Conservation (phyloP, 805 yeast genomes). For the Torulaspora delbrueckii region DNA sequence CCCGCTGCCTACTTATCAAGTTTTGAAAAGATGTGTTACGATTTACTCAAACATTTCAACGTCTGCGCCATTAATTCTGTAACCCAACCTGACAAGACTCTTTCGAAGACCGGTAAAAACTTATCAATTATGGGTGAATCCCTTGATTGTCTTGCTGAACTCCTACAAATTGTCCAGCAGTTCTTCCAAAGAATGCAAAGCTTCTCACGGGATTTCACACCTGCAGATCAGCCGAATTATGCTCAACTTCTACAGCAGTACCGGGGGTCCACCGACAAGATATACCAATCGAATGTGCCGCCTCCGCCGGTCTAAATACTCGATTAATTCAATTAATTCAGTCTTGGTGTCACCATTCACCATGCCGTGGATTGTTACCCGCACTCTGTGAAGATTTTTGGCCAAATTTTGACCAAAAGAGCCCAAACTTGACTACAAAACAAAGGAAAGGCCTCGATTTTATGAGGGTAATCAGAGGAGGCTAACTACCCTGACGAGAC, state of each 20-base stretch:
- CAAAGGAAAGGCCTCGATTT: background rate
- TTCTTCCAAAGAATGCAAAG: slow-evolving; percentile 28
- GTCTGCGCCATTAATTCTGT: slow-evolving; percentile 28
- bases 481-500: slow-evolving; percentile 17
- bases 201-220: slow-evolving; percentile 23
- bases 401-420: slow-evolving; percentile 2
- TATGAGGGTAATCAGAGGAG: slow-evolving; percentile 12
- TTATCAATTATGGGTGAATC: slow-evolving; percentile 42
- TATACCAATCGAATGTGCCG: slow-evolving; percentile 34
- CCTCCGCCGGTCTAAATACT: slow-evolving; percentile 28
- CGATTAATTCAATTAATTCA: background rate
- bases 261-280: slow-evolving; percentile 28
- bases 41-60: slow-evolving; percentile 48
- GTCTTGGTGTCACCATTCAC: background rate
- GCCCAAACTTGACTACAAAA: background rate
- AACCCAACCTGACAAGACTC: slow-evolving; percentile 19
- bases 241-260: slow-evolving; percentile 23
- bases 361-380: slow-evolving; percentile 8
- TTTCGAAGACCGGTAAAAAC: slow-evolving; percentile 32
- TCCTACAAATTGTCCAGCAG: slow-evolving; percentile 30
- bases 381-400: slow-evolving; percentile 9
- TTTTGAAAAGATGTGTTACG: slow-evolving; percentile 43
- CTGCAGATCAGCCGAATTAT: slow-evolving; percentile 23
- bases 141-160: slow-evolving; percentile 38
- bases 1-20: slow-evolving; percentile 37